phyloP scores from a whole-genome alignment of 345 rosid species.

The Arabidopsis arenosa region DNA sequence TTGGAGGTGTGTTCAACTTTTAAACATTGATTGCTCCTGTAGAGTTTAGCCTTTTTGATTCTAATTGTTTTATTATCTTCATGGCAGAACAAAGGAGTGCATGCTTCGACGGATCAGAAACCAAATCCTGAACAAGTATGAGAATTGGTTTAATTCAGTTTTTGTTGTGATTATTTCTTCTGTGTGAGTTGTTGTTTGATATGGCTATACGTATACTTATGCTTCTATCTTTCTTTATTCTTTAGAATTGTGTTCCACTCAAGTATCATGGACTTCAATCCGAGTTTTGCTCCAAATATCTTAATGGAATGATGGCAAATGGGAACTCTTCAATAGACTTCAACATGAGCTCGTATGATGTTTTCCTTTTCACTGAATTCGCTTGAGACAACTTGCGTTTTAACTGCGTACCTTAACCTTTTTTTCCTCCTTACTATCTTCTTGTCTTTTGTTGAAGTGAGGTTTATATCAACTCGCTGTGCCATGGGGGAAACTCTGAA shows the following conservation, averaged over 20 bases:
- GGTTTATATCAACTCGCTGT: no score
- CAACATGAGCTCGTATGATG: constrained; percentile 66
- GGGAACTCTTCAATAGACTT: constrained; percentile 62
- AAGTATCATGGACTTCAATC: constrained; percentile 77
- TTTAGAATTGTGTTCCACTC: constrained; percentile 70
- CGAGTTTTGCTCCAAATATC: constrained; percentile 61
- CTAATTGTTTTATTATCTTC: neutral
- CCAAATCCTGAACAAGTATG: constrained; percentile 60
- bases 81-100: constrained; percentile 57
- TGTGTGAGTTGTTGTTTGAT: constrained; percentile 7
- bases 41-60: neutral
- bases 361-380: constrained; percentile 9
- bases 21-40: neutral
- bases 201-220: constrained; percentile 14
- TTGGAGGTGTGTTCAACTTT: neutral
- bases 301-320: constrained; percentile 60
- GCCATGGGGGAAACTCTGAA: no score
- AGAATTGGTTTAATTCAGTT: constrained; percentile 10
- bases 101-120: constrained; percentile 51
- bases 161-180: constrained; percentile 12
- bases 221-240: constrained; percentile 27
- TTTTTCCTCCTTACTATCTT: no score
- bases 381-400: neutral
- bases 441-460: no score
- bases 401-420: no score